Evolutionary conservation across 306 rosid species (phyloP).

Genomic region (Citrullus mucosospermus): DNA sequence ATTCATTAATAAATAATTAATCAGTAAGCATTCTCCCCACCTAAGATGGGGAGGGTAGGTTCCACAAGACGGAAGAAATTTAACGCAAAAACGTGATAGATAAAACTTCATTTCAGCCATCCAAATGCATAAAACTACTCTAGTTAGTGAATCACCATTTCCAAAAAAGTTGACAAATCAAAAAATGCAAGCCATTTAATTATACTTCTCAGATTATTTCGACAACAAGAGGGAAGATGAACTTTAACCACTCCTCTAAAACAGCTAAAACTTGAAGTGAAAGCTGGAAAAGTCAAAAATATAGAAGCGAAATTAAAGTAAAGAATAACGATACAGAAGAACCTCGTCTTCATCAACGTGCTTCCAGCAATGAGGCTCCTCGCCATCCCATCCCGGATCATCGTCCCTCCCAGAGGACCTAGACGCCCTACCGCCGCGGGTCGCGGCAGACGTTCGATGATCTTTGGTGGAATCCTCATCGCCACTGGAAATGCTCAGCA

Average conservation of each 20-base stretch:
- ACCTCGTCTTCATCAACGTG: constrained; percentile 91
- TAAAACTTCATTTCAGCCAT: neutral
- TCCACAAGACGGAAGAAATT: neutral
- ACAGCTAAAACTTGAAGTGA: neutral
- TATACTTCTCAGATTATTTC: neutral
- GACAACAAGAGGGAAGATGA: neutral
- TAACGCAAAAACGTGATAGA: neutral
- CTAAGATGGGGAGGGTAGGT: neutral
- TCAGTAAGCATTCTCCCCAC: neutral
- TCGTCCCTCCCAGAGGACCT: constrained; percentile 32
- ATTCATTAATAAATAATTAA: neutral
- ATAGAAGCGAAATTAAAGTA: neutral
- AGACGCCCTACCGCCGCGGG: constrained; percentile 20
- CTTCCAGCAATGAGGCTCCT: constrained; percentile 85
- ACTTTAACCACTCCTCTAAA: neutral
- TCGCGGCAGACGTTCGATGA: constrained; percentile 20
- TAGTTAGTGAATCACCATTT: neutral
- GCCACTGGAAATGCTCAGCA: constrained; percentile 98
- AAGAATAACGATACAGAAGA: constrained; percentile 6
- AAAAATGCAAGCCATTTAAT: neutral
- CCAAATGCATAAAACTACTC: neutral
- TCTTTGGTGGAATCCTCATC: constrained; percentile 56
- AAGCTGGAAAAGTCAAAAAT: neutral
- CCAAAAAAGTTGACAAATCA: neutral
- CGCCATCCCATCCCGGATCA: constrained; percentile 76